Percentiles rank a stretch among this genome's conserved stretches.
phyloP scores from a whole-genome alignment of 495 filamentous ascomycete genomes.

The Penicillium desertorum region DNA sequence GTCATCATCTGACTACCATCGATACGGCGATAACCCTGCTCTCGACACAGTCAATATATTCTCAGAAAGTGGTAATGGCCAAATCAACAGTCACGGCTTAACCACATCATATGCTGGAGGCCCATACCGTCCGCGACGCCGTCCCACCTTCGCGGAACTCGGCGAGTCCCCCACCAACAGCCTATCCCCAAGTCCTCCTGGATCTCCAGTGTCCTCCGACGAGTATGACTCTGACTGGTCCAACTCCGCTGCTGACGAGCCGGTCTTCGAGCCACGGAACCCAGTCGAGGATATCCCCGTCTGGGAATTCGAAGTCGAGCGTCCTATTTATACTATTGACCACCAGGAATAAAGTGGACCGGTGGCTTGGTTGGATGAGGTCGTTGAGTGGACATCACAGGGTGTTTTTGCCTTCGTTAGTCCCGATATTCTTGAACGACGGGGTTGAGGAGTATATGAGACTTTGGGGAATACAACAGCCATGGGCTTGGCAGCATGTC shows the following conservation, averaged over 20 bases:
- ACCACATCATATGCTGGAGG: background rate
- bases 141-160: background rate
- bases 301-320: slow-evolving; percentile 10
- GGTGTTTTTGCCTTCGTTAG: background rate
- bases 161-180: background rate
- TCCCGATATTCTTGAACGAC: background rate
- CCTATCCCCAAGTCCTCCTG: background rate
- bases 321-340: background rate
- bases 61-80: background rate
- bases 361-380: slow-evolving; percentile 6
- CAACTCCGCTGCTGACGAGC: background rate
- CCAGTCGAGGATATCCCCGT: background rate
- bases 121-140: background rate
- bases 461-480: background rate
- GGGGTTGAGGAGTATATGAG: background rate
- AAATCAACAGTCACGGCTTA: too few relatives aligned
- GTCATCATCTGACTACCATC: background rate
- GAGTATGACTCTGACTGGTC: background rate
- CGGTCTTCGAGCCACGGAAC: background rate
- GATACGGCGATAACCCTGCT: background rate
- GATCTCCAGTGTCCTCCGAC: background rate
- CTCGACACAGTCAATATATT: background rate
- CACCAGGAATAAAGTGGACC: background rate
- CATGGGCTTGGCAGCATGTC: background rate
- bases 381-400: slow-evolving; percentile 10